Evolutionary conservation across 345 rosid species (phyloP).

Genomic region (Litchi chinensis): DNA sequence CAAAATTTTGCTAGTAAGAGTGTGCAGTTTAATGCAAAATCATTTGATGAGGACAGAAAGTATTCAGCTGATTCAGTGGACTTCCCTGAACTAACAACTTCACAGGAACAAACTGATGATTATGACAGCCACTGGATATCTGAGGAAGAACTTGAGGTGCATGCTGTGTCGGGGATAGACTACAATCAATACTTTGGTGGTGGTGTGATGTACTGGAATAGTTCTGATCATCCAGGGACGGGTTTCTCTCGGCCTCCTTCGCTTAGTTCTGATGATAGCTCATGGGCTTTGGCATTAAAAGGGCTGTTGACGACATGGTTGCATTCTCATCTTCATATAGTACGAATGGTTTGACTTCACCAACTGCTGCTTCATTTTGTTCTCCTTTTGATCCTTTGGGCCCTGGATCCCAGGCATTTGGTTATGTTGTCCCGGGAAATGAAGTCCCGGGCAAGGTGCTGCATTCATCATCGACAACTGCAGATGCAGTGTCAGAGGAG

Average conservation of each 20-base stretch:
- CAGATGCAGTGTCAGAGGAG: constrained; percentile 64
- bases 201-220: constrained; percentile 98
- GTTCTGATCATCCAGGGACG: constrained; percentile 80
- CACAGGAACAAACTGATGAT: constrained; percentile 62
- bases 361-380: constrained; percentile 87
- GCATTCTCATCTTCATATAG: constrained; percentile 92
- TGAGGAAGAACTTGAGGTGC: constrained; percentile 92
- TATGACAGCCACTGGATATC: constrained; percentile 85
- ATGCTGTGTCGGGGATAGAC: constrained; percentile 79
- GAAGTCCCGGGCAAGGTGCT: constrained; percentile 70
- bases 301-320: constrained; percentile 97
- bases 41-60: constrained; percentile 51
- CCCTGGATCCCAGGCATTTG: constrained; percentile 78
- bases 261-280: constrained; percentile 97
- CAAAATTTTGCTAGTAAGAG: constrained; percentile 48
- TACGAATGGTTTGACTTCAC: constrained; percentile 92
- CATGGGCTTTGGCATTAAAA: constrained; percentile 96
- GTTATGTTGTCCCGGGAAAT: constrained; percentile 85
- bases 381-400: constrained; percentile 85
- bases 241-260: constrained; percentile 97
- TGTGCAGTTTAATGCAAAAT: constrained; percentile 39
- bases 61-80: constrained; percentile 60
- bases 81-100: constrained; percentile 58
- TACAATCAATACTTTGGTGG: constrained; percentile 96
- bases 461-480: constrained; percentile 54